Conservation (phyloP, 2,329 filamentous ascomycete genomes). For the Arthroderma sp. region DNA sequence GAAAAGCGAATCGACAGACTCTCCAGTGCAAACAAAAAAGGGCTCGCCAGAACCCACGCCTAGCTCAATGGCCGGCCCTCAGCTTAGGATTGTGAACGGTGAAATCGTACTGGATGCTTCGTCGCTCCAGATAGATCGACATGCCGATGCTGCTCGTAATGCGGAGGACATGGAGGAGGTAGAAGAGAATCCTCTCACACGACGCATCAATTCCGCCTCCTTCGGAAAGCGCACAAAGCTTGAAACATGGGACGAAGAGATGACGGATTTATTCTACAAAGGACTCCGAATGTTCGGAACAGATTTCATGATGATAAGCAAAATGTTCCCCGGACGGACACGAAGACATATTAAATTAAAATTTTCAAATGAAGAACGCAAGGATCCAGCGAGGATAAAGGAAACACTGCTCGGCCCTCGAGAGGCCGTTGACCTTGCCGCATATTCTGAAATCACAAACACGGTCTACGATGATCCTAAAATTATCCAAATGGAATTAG, state of each 20-base stretch:
- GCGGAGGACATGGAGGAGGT: slow-evolving; percentile 35
- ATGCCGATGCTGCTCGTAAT: slow-evolving; percentile 37
- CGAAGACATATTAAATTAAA: slow-evolving; percentile 52
- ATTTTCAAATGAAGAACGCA: slow-evolving; percentile 48
- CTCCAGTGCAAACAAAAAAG: background rate
- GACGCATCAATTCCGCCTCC: slow-evolving; percentile 33
- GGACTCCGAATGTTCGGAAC: slow-evolving; percentile 51
- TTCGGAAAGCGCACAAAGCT: slow-evolving; percentile 39
- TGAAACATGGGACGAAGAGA: slow-evolving; percentile 43
- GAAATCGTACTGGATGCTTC: slow-evolving; percentile 42
- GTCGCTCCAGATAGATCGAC: slow-evolving; percentile 43
- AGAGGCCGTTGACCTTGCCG: slow-evolving; percentile 30
- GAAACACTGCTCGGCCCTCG: slow-evolving; percentile 36
- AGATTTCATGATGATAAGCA: slow-evolving; percentile 51
- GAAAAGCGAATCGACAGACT: background rate
- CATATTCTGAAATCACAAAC: slow-evolving; percentile 35
- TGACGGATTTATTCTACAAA: slow-evolving; percentile 50
- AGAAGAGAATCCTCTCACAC: slow-evolving; percentile 33
- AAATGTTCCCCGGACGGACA: slow-evolving; percentile 46
- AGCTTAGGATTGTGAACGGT: slow-evolving; percentile 44
- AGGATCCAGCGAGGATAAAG: slow-evolving; percentile 41
- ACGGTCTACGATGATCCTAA: slow-evolving; percentile 30
- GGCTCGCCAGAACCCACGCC: background rate
- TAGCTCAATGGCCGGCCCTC: slow-evolving; percentile 27
- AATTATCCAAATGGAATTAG: slow-evolving; percentile 27